A percentile compares a stretch with the other conserved stretches of the same genome.
Conservation (phyloP, 208 protist species). For the Novymonas esmeraldas region DNA sequence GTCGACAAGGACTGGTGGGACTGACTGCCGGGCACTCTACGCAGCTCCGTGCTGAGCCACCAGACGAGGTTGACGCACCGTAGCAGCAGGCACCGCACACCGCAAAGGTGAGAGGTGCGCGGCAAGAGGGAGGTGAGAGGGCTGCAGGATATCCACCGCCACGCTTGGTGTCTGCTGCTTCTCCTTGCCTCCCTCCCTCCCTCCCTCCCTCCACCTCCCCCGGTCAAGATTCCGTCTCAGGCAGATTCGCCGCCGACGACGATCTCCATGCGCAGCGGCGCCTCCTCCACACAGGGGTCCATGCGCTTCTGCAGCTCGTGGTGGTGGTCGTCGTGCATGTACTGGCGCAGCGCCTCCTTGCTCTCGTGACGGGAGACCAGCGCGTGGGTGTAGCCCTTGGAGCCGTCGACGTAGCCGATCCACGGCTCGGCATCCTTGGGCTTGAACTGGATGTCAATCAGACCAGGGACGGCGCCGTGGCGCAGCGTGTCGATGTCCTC, state of each 20-base stretch:
- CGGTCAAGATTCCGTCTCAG: too few relatives aligned
- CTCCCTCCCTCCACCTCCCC: background rate
- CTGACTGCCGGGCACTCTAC: too few relatives aligned
- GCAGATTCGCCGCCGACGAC: slow-evolving; percentile 2
- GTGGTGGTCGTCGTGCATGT: slow-evolving; percentile 40
- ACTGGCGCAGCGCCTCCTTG: slow-evolving; percentile 33
- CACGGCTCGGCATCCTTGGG: slow-evolving; percentile 39
- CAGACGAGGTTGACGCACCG: too few relatives aligned
- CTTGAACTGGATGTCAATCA: slow-evolving; percentile 46
- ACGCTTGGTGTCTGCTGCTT: background rate
- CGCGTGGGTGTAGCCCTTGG: slow-evolving; percentile 49
- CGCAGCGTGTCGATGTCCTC: slow-evolving; percentile 26
- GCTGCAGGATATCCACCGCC: background rate
- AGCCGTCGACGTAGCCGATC: slow-evolving; percentile 47
- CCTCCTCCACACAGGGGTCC: slow-evolving; percentile 24
- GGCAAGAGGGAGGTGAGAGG: too few relatives aligned
- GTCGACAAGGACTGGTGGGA: too few relatives aligned
- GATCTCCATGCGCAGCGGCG: slow-evolving; percentile 48
- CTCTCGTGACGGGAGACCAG: slow-evolving; percentile 61
- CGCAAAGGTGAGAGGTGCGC: too few relatives aligned
- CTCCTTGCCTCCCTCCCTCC: background rate
- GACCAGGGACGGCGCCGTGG: slow-evolving; percentile 31
- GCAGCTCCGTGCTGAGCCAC: too few relatives aligned
- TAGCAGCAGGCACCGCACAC: too few relatives aligned
- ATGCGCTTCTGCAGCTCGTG: slow-evolving; percentile 41